Evolutionary conservation across 768 basidiomycete genomes (phyloP).

Genomic region (Tricholoma bakamatsutake): DNA sequence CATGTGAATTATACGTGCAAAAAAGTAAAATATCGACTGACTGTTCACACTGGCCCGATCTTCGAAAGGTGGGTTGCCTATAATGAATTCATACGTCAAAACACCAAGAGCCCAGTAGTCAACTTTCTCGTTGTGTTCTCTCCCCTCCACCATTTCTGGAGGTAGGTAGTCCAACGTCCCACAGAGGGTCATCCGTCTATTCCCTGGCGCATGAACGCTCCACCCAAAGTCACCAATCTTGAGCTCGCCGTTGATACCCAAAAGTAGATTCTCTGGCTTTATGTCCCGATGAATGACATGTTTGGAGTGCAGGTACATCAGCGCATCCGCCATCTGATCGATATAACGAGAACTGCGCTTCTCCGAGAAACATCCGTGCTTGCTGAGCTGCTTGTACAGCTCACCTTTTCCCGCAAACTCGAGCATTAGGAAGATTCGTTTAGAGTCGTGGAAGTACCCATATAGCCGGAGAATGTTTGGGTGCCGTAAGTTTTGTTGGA

Average conservation of each 20-base stretch:
- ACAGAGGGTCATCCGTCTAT: slow-evolving; percentile 85
- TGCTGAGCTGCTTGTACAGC: slow-evolving; percentile 91
- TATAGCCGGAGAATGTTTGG: slow-evolving; percentile 92
- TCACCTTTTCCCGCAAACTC: slow-evolving; percentile 98
- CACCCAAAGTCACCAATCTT: slow-evolving; percentile 99
- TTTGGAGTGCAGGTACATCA: slow-evolving; percentile 87
- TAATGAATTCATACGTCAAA: slow-evolving; percentile 92
- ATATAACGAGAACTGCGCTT: slow-evolving; percentile 85
- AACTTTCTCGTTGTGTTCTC: slow-evolving; percentile 83
- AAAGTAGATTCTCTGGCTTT: slow-evolving; percentile 94
- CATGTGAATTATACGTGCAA: not conserved
- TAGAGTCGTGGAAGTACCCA: slow-evolving; percentile 97
- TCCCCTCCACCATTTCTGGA: slow-evolving; percentile 96
- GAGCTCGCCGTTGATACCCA: slow-evolving; percentile 93
- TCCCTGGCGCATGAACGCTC: slow-evolving; percentile 94
- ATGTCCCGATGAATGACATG: slow-evolving; percentile 99
- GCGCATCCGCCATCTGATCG: slow-evolving; percentile 96
- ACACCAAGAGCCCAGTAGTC: slow-evolving; percentile 98
- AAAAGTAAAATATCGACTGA: slow-evolving; percentile 27
- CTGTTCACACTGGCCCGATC: slow-evolving; percentile 74
- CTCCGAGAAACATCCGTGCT: slow-evolving; percentile 83
- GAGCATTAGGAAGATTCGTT: slow-evolving; percentile 96
- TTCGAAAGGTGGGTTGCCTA: slow-evolving; percentile 78
- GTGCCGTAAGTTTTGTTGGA: slow-evolving; percentile 93
- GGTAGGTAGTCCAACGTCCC: slow-evolving; percentile 96